A percentile compares a stretch with the other conserved stretches of the same genome.
Conservation (phyloP, 1,139 yeast genomes). For the Blastobotrys arbuscula region DNA sequence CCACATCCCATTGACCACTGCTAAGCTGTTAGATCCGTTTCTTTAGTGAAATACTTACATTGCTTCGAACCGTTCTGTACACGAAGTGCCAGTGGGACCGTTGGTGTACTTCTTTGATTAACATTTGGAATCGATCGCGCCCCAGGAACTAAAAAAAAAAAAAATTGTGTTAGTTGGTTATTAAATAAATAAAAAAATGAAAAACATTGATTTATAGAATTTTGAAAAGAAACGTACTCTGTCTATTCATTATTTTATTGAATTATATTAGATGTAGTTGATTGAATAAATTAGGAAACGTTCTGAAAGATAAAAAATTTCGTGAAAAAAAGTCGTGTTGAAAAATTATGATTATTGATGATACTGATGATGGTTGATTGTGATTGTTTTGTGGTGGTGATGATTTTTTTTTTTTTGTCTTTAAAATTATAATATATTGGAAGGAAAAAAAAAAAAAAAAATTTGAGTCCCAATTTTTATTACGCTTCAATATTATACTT, state of each 20-base stretch:
- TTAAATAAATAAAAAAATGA: not conserved
- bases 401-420: not conserved
- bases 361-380: too few relatives aligned
- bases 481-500: not conserved
- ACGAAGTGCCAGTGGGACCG: not conserved
- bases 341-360: too few relatives aligned
- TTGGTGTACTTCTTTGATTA: not conserved
- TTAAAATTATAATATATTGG: too few relatives aligned
- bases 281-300: too few relatives aligned
- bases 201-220: too few relatives aligned
- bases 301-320: too few relatives aligned
- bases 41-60: not conserved
- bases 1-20: slow-evolving; percentile 15
- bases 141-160: slow-evolving; percentile 6
- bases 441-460: not conserved
- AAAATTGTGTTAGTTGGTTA: not conserved
- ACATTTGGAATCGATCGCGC: slow-evolving; percentile 7
- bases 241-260: slow-evolving; percentile 4
- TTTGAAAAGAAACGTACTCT: slow-evolving; percentile 1
- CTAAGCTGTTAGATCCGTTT: not conserved
- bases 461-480: not conserved
- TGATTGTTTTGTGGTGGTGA: not conserved
- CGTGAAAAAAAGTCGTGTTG: not conserved
- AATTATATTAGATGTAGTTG: too few relatives aligned
- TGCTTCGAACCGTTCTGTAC: slow-evolving; percentile 3